These are phyloP conservation scores for Trichoderma erinaceum DNA, from an alignment of 495 filamentous ascomycete genomes.

Conservation along the genomic window DNA sequence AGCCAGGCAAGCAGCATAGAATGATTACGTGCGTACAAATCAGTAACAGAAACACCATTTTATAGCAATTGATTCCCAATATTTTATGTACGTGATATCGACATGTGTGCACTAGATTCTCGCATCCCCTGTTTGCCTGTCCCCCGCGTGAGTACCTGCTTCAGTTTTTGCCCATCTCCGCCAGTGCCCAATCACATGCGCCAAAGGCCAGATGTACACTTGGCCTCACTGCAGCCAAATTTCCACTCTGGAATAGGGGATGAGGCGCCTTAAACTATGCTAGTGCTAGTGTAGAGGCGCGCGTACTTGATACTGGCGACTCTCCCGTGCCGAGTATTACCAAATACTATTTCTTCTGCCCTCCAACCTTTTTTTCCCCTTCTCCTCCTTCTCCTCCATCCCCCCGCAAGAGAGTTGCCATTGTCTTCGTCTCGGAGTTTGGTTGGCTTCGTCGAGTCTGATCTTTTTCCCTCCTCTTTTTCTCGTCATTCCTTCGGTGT, in stretches of 20 bases:
- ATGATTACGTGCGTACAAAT: too few relatives aligned
- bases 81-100: background rate
- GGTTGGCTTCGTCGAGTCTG: background rate
- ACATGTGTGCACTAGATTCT: background rate
- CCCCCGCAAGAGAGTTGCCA: slow-evolving; percentile 2
- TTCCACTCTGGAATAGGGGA: slow-evolving; percentile 11
- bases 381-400: slow-evolving; percentile 6
- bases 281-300: background rate
- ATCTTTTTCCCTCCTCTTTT: slow-evolving; percentile 19
- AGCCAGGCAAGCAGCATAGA: too few relatives aligned
- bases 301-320: background rate
- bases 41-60: background rate
- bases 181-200: slow-evolving; percentile 3
- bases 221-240: slow-evolving; percentile 6
- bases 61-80: background rate
- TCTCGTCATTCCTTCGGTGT: slow-evolving; percentile 28
- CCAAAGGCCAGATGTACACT: background rate
- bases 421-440: background rate
- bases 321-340: background rate
- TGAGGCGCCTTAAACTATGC: background rate
- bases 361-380: slow-evolving; percentile 25
- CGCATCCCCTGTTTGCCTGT: background rate
- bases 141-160: background rate
- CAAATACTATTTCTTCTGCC: slow-evolving; percentile 7
- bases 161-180: background rate